A percentile compares a stretch with the other conserved stretches of the same genome.
Conservation (phyloP, 306 rosid species). For the Vicia sativa region DNA sequence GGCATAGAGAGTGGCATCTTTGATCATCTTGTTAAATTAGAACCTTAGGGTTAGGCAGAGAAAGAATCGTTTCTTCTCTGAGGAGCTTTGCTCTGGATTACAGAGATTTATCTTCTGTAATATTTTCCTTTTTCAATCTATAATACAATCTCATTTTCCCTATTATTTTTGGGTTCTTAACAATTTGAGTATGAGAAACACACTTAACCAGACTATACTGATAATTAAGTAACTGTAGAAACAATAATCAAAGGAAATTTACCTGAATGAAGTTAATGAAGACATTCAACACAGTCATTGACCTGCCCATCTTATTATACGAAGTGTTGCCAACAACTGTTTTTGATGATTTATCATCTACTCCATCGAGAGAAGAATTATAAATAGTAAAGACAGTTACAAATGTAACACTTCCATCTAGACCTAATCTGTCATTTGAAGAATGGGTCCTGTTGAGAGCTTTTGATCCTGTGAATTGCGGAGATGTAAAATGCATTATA, state of each 20-base stretch:
- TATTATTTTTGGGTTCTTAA: too few species aligned
- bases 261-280: slow-evolving; percentile 87
- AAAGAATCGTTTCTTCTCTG: too few species aligned
- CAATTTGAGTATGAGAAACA: too few species aligned
- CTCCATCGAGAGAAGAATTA: slow-evolving; percentile 53
- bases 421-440: slow-evolving; percentile 38
- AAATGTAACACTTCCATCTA: slow-evolving; percentile 50
- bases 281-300: slow-evolving; percentile 74
- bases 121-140: too few species aligned
- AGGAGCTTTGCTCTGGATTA: too few species aligned
- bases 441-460: slow-evolving; percentile 69
- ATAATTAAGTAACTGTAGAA: slow-evolving; percentile 23
- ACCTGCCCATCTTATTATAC: slow-evolving; percentile 69
- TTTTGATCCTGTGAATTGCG: slow-evolving; percentile 59
- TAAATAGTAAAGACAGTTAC: slow-evolving; percentile 80
- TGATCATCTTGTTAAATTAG: too few species aligned
- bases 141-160: too few species aligned
- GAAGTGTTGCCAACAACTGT: slow-evolving; percentile 68
- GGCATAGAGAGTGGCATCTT: too few species aligned
- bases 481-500: slow-evolving; percentile 29
- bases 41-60: too few species aligned
- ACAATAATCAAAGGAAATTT: slow-evolving; percentile 30
- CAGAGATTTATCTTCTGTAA: too few species aligned
- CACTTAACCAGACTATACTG: slow-evolving; percentile 15
- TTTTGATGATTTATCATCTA: slow-evolving; percentile 52